phyloP scores from a whole-genome alignment of 148 eudicot species.

The Simmondsia chinensis region DNA sequence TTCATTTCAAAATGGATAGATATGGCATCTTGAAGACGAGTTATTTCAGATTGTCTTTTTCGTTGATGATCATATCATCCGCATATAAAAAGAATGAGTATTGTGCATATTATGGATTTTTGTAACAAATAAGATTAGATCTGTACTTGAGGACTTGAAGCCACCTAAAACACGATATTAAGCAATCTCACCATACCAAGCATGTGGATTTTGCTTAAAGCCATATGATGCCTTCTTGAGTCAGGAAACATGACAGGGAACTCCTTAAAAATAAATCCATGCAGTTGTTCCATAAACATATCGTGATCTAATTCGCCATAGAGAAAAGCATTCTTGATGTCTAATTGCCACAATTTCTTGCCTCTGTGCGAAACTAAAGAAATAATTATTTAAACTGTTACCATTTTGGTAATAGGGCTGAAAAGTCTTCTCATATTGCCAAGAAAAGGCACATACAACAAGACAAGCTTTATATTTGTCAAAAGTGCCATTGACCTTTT shows the following conservation, averaged over 20 bases:
- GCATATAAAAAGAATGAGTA: conserved; percentile 1
- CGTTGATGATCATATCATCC: not conserved
- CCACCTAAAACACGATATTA: conserved; percentile 4
- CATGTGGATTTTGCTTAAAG: conserved; percentile 5
- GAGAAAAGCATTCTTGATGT: too few relatives aligned
- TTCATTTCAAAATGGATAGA: conserved; percentile 5
- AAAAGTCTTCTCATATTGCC: not conserved
- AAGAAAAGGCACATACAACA: too few relatives aligned
- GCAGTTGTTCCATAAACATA: too few relatives aligned
- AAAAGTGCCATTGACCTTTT: too few relatives aligned
- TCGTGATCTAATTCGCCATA: too few relatives aligned
- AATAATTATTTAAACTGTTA: too few relatives aligned
- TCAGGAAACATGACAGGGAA: too few relatives aligned
- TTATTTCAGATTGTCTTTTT: conserved; percentile 1
- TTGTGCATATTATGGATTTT: not conserved
- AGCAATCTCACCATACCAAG: conserved; percentile 9
- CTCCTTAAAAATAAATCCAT: too few relatives aligned
- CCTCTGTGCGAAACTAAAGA: too few relatives aligned
- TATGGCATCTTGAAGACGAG: conserved; percentile 4
- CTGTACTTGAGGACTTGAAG: conserved; percentile 2
- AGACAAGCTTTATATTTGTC: too few relatives aligned
- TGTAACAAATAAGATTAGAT: conserved; percentile 4
- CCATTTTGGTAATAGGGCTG: too few relatives aligned
- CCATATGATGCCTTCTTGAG: conserved; percentile 4
- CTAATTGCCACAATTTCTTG: too few relatives aligned